Conservation (phyloP, 805 yeast genomes). For the Sugiyamaella valdiviana region DNA sequence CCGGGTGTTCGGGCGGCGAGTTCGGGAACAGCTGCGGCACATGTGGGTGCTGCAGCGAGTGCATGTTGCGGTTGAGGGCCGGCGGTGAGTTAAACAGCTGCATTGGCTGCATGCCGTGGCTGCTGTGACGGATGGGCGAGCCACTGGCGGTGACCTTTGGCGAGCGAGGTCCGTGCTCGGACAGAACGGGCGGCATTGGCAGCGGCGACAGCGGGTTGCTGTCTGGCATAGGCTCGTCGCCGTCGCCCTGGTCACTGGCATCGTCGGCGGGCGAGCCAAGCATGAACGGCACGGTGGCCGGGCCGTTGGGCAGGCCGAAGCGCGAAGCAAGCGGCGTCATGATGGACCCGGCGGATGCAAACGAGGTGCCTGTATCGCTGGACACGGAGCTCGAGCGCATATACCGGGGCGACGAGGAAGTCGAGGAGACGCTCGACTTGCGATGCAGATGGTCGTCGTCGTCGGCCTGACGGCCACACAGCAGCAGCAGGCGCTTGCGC, state of each 20-base stretch:
- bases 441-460: neutral
- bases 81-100: neutral
- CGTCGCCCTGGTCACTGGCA: constrained; percentile 1
- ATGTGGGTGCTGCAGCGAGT: neutral
- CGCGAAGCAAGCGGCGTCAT: constrained; percentile 8
- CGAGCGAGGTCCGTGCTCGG: neutral
- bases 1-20: constrained; percentile 1
- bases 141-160: neutral
- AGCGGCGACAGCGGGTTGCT: neutral
- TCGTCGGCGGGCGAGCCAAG: constrained; percentile 7
- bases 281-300: constrained; percentile 1
- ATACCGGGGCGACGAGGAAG: constrained; percentile 4
- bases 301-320: neutral
- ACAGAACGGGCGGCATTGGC: neutral
- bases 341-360: neutral
- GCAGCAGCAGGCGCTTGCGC: constrained; percentile 28
- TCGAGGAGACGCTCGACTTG: constrained; percentile 1
- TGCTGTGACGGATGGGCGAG: constrained; percentile 1
- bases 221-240: neutral
- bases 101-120: neutral
- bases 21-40: neutral
- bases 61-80: neutral
- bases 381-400: neutral
- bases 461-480: constrained; percentile 19
- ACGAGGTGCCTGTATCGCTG: neutral